Base-by-base conservation (phyloP, 2,329 filamentous ascomycete species). In the Cladosporium sp. region DNA sequence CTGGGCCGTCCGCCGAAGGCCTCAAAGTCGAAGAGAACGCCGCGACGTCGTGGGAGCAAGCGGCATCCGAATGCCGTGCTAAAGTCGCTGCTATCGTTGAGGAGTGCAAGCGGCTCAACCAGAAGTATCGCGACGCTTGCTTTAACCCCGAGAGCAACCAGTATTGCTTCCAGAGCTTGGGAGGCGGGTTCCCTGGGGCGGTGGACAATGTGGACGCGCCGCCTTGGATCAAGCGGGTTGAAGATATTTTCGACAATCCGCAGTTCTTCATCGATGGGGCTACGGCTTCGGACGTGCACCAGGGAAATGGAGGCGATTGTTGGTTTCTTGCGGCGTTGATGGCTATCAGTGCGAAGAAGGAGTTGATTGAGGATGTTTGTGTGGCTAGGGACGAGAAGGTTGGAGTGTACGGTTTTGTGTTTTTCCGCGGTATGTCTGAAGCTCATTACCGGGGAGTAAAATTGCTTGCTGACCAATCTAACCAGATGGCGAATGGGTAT, bases 391-490 rank as follows among this genome's bases (percentile, higher is more conserved):
- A 95, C 69, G 86, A 91, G 73, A 82, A 86, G 35, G 86, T 93
- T 3, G 91, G 91, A 14, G 91, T 94, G 1, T 95, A 95, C 70
- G 92, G 92, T 0, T 95, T 95, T 70, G 91, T 95, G 12, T 94
- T 95, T 74, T 87, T 91, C 77, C 85, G 91, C 70, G 67, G 67
- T 67, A 29, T 21, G 64, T 64, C 28, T 59, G 5, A 5, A 11
- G 3, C 18, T 28, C 5, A 5, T 31, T 53, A 5, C 26, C 7
- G 28, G 28, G 16, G 21, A 5, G 10, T 4, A 12, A 6, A n/a
- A n/a, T 7, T 21, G 18, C n/a, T 5, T 7, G 18, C 65, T 64
- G 52, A 66, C 46, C 10, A 3, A 23, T 21, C 3, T 26, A 1
- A 12, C 8, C 58, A 67, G 91, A 94, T 71, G 92, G 92, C 62